These are phyloP conservation scores for Aureobasidium sp. DNA, from an alignment of 2,329 filamentous ascomycete species.

Conservation along the genomic window DNA sequence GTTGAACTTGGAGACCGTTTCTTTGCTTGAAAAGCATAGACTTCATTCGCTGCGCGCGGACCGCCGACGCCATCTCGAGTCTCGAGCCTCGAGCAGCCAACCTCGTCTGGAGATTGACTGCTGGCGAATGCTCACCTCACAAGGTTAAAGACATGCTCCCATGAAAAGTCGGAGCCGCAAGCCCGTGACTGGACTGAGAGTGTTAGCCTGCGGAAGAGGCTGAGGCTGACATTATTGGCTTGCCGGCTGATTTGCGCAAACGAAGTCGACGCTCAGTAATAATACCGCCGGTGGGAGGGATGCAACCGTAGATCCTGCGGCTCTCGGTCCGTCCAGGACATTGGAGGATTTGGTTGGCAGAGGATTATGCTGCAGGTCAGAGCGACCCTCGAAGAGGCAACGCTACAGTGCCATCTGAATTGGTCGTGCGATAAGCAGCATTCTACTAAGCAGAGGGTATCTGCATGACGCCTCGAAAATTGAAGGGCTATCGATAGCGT, in stretches of 20 bases:
- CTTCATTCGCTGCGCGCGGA: slow-evolving; percentile 1
- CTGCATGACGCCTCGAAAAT: slow-evolving; percentile 2
- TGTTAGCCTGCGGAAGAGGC: not conserved
- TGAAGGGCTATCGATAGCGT: slow-evolving; percentile 1
- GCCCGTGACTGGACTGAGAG: not conserved
- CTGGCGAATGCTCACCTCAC: not conserved
- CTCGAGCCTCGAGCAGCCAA: not conserved
- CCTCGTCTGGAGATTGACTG: not conserved
- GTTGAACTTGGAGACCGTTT: slow-evolving; percentile 1
- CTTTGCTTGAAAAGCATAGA: slow-evolving; percentile 12
- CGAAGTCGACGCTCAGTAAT: not conserved
- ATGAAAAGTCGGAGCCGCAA: slow-evolving; percentile 6
- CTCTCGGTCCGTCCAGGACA: slow-evolving; percentile 1
- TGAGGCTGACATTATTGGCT: not conserved
- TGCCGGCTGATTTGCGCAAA: not conserved
- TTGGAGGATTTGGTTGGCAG: not conserved
- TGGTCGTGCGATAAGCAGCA: not conserved
- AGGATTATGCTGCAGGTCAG: not conserved
- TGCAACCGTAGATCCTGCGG: slow-evolving; percentile 11
- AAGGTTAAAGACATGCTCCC: slow-evolving; percentile 9
- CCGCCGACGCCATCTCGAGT: not conserved
- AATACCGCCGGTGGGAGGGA: not conserved
- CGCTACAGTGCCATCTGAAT: not conserved
- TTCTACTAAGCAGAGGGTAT: slow-evolving; percentile 3
- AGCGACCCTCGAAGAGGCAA: not conserved